These are phyloP conservation scores for Phytopythium kandeliae DNA, from an alignment of 352 stramenopile genomes.

Conservation along the genomic window DNA sequence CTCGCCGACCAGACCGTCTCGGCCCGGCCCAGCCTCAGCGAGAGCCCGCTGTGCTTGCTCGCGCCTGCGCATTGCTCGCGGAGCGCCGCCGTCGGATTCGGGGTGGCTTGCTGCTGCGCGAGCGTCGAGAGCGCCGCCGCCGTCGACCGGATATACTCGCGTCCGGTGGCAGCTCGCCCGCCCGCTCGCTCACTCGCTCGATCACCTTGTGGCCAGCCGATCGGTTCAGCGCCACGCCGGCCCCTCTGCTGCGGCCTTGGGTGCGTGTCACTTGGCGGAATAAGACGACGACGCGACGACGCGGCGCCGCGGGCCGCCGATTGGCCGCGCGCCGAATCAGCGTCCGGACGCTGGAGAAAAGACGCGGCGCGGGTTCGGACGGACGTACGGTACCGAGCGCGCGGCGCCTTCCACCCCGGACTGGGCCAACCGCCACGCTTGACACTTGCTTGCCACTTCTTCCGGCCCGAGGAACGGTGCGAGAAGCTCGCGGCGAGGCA, in stretches of 20 bases:
- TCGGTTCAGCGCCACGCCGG: not conserved
- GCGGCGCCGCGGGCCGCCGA: not conserved
- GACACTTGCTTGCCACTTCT: not conserved
- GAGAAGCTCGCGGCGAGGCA: no score
- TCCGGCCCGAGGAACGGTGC: not conserved
- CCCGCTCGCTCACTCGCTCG: no score
- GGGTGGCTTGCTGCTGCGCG: no score
- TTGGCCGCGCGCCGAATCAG: constrained; percentile 1
- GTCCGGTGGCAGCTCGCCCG: no score
- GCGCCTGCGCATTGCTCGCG: no score
- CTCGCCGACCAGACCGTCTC: no score
- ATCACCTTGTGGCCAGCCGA: constrained; percentile 5
- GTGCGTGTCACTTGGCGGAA: not conserved
- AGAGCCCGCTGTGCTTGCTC: no score
- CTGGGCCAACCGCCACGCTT: constrained; percentile 1
- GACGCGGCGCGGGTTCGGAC: not conserved
- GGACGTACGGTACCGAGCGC: not conserved
- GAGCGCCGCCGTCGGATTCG: no score
- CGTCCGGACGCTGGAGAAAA: not conserved
- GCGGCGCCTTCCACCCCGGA: not conserved
- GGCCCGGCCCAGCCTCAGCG: no score
- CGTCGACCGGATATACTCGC: no score
- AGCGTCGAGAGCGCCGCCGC: no score
- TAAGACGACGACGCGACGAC: constrained; percentile 7
- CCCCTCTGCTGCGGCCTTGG: not conserved